phyloP scores from a whole-genome alignment of 1,284 basidiomycete species.

The Microbotryomycetes sp. region DNA sequence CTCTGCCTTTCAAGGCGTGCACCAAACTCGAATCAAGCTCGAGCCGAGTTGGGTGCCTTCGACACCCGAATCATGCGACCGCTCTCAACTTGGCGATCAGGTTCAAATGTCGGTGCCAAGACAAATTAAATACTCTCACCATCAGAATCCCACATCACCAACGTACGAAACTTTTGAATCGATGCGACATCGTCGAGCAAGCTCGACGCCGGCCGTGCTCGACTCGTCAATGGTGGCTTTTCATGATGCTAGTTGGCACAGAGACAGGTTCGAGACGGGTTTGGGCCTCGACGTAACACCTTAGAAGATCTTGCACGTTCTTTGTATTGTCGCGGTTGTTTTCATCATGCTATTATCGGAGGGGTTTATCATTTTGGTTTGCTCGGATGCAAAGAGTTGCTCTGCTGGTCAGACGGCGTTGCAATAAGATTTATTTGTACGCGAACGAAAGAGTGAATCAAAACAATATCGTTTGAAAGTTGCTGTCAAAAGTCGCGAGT shows the following conservation, averaged over 20 bases:
- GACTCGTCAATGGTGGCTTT: neutral
- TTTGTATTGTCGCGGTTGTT: no score
- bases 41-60: neutral
- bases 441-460: no score
- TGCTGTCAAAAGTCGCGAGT: slow-evolving; percentile 3
- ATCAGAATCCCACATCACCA: neutral
- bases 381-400: neutral
- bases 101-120: no score
- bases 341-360: neutral
- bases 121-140: no score
- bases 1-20: no score
- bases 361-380: neutral
- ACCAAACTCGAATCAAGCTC: neutral
- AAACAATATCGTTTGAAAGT: slow-evolving; percentile 29
- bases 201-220: neutral
- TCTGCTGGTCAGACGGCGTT: no score
- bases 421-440: no score
- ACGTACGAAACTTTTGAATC: neutral
- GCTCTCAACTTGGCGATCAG: no score
- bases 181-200: neutral
- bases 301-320: no score
- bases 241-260: neutral
- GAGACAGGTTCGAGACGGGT: neutral
- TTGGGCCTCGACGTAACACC: neutral
- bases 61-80: no score